These are phyloP conservation scores for Oryza coarctata DNA, from an alignment of 176 grass and related monocot species.

Conservation along the genomic window DNA sequence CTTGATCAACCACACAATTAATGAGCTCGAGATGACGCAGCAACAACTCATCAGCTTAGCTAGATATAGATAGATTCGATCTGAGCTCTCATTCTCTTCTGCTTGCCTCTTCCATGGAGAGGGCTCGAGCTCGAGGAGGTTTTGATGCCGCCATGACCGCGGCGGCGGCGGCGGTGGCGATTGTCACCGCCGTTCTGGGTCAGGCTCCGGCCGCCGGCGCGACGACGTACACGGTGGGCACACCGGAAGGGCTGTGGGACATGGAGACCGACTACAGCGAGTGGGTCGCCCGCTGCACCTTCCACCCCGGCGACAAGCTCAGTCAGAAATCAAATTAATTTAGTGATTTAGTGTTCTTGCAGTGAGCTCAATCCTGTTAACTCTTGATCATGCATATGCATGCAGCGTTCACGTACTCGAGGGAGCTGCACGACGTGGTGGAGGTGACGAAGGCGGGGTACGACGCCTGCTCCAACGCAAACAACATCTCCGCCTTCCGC, in stretches of 20 bases:
- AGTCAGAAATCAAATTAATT: constrained; percentile 35
- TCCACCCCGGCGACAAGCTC: constrained; percentile 59
- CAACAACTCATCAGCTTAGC: neutral
- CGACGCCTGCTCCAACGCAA: constrained; percentile 48
- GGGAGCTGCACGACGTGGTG: constrained; percentile 63
- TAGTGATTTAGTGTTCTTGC: too few species aligned
- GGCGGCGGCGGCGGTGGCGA: neutral
- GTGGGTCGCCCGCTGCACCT: constrained; percentile 49
- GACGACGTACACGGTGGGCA: constrained; percentile 62
- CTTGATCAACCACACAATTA: neutral
- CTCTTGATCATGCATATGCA: neutral
- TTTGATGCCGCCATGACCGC: neutral
- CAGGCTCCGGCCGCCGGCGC: neutral
- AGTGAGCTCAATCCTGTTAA: neutral
- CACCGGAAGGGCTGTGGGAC: constrained; percentile 67
- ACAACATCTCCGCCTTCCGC: constrained; percentile 44
- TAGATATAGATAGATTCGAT: neutral
- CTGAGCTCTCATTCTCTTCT: neutral
- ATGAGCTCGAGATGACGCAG: neutral
- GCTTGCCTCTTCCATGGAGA: neutral
- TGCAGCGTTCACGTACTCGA: constrained; percentile 58
- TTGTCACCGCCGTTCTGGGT: neutral
- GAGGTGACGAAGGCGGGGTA: constrained; percentile 59
- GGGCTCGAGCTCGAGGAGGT: neutral
- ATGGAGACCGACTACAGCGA: constrained; percentile 55